phyloP scores from a whole-genome alignment of 257 asterid genomes.

The Thymus mandschuricus region DNA sequence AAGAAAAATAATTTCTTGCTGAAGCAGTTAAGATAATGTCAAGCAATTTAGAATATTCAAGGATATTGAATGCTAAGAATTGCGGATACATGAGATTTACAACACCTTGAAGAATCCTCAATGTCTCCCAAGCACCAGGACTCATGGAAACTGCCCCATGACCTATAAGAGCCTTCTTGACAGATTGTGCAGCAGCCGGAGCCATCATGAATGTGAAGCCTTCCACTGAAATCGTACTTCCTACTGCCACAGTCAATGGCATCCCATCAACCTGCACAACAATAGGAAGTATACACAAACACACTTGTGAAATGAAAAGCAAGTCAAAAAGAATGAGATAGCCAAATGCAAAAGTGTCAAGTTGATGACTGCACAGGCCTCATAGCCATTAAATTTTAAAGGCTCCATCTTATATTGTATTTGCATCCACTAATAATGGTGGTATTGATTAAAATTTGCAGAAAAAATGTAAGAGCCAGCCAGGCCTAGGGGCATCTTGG shows the following conservation, averaged over 20 bases:
- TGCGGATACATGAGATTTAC: conserved; percentile 12
- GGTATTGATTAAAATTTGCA: background rate
- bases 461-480: conserved; percentile 7
- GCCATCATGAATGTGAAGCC: conserved; percentile 87
- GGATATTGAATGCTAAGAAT: conserved; percentile 18
- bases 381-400: conserved; percentile 7
- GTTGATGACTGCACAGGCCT: conserved; percentile 11
- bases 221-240: conserved; percentile 74
- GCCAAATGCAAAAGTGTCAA: background rate
- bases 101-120: conserved; percentile 85
- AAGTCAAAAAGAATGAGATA: background rate
- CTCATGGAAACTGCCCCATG: conserved; percentile 83
- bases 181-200: conserved; percentile 60
- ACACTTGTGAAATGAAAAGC: conserved; percentile 21
- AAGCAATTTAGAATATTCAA: conserved; percentile 21
- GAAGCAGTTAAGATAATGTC: conserved; percentile 12
- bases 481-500: conserved; percentile 1
- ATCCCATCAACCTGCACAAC: conserved; percentile 76
- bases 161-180: conserved; percentile 71
- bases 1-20: conserved; percentile 6
- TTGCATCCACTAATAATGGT: conserved; percentile 1
- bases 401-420: background rate
- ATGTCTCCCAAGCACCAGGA: conserved; percentile 82
- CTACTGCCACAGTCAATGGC: conserved; percentile 91
- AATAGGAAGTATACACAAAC: conserved; percentile 18